Evolutionary conservation across 2,329 filamentous ascomycete species (phyloP), one percentile per base, ranked within the genome.

Genomic region (Trichoderma sp.): DNA sequence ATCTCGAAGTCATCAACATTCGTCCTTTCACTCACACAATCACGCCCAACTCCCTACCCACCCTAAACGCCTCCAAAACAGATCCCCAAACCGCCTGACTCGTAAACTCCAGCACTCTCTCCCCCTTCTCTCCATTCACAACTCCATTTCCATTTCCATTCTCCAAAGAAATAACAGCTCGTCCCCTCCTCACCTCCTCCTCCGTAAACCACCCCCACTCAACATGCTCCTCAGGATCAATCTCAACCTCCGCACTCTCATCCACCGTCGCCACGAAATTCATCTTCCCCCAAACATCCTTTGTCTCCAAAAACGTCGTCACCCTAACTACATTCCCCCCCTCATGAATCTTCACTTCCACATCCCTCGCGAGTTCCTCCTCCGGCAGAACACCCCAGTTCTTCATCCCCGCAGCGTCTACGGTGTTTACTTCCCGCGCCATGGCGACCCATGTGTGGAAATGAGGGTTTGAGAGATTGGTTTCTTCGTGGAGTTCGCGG

Each of bases 401-500:
- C 26, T 56, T 32, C 32, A 32, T 30, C 18, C 5, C 4, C 9
- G 39, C 8, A 6, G 12, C 28, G 0, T 24, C 32, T 1, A 34
- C 2, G 0, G 9, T 4, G 7, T 56, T 24, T 6, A 26, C 1
- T 1, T 34, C 14, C 11, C 21, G 39, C 14, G 47, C 47, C 68
- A 70, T 57, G 3, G 76, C 73, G 2, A 79, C 75, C 1, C 76
- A 72, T 5, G 72, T 72, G 11, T 74, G 74, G 2, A 84, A 77
- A 7, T 71, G 70, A 1, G 70, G 74, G 6, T 80, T 81, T 2
- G 71, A 58, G 0, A 87, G 79, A 0, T 82, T 81, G 0, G 84
- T 76, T 74, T 87, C 85, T 74, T 87, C 86, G 77, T 78, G 80
- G 1, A 87, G 79, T 76, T 87, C 86, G 32, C 86, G 82, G 6